Percentiles rank a stretch among this genome's conserved stretches.
These are phyloP conservation scores for Solanum bulbocastanum DNA, from an alignment of 257 asterid genomes.

Conservation along the genomic window DNA sequence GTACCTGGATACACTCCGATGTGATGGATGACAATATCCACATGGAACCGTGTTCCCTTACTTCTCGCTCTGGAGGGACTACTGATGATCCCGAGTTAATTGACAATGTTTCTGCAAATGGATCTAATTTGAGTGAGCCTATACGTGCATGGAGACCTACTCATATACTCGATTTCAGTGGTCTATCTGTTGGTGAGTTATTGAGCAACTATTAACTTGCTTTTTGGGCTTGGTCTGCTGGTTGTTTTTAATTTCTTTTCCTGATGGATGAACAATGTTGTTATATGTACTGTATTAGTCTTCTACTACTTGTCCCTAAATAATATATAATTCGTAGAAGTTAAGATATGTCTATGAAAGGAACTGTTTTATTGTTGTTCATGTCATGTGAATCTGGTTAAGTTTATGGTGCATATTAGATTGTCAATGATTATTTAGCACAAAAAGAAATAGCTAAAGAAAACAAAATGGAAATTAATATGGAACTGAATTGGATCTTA, in stretches of 20 bases:
- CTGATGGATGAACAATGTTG: neutral
- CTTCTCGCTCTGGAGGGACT: conserved; percentile 24
- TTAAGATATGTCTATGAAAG: neutral
- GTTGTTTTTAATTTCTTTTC: neutral
- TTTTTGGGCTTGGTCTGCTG: neutral
- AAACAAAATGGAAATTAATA: neutral
- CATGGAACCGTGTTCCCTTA: conserved; percentile 39
- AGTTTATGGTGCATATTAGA: neutral
- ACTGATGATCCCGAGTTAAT: conserved; percentile 21
- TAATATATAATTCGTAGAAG: neutral
- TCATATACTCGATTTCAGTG: conserved; percentile 82
- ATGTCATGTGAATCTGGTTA: neutral
- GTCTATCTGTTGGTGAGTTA: conserved; percentile 69
- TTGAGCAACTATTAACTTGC: neutral
- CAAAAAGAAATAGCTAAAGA: neutral
- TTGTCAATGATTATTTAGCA: neutral
- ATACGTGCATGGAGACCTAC: conserved; percentile 54
- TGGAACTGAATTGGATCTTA: neutral
- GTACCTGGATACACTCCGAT: conserved; percentile 92
- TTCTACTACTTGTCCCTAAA: neutral
- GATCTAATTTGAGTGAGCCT: conserved; percentile 14
- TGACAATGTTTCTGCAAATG: conserved; percentile 10
- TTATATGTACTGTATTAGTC: neutral
- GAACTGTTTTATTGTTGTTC: neutral
- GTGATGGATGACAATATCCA: conserved; percentile 91